Evolutionary conservation across 2,329 filamentous ascomycete genomes (phyloP), one percentile per base, ranked within the genome.

Genomic region (Pseudogymnoascus sp.): DNA sequence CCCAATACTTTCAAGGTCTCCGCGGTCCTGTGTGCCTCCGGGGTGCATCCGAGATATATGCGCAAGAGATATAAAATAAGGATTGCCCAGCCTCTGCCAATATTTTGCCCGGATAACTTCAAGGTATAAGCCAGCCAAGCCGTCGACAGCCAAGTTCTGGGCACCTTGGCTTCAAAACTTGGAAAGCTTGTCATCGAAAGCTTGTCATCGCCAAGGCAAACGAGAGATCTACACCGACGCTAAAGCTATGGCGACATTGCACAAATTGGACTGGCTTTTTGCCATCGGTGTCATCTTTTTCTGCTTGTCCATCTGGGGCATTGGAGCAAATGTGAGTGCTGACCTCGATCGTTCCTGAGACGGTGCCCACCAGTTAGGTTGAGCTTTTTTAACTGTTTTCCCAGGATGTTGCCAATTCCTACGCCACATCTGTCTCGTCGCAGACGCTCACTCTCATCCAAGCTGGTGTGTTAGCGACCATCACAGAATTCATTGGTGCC

Each of bases 321-420:
- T 84, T 66, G 83, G 83, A 78, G 72, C 72, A 65, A 64, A 74
- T 67, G 46, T 66, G 64, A 64, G 53, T 7, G 42, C 19, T 13
- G 7, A 33, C 4, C 29, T 31, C 10, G 6, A 31, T 31, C 10
- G 29, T 31, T 31, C 29, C 29, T 7, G 29, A 7, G n/a, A 53
- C 7, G 26, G 26, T 29, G 11, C n/a, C n/a, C n/a, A 26, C 2
- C 11, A 5, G n/a, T 15, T 7, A 50, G 4, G 6, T n/a, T 17
- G 7, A 17, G 19, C 19, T 23, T 26, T 5, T 10, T 19, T 53
- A 31, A 53, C 46, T 15, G 9, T 26, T 17, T 61, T 61, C 26
- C 21, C 85, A 92, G 75, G 90, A 93, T 88, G 89, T 93, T 64
- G 89, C 90, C 72, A 93, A 93, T 77, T 79, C 89, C 61, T 93